Base-by-base conservation (phyloP, 768 basidiomycete genomes). In the Neoboletus subvelutipes region DNA sequence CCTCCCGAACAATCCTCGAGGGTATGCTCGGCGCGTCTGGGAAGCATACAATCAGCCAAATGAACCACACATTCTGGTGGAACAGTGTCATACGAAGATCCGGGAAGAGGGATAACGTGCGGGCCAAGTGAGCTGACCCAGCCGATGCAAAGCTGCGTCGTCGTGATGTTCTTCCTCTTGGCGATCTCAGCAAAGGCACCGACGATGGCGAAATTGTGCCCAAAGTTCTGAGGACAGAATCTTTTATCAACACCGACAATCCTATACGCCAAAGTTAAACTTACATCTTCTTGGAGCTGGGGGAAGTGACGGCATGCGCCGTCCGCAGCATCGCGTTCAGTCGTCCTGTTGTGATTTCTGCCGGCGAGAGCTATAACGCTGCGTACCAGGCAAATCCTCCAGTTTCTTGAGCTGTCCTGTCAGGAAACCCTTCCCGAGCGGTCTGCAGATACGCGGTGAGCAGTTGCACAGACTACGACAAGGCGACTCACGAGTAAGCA, bases 61-160 rank as follows among this genome's bases (percentile, higher is more conserved):
- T 24, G 34, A 12, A n/a, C 17, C 20, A 36, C 26, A n/a, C 22
- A 17, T 20, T 31, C 9, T 3, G 22, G 33, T 3, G 18, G 13
- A 49, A 58, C 6, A 28, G 22, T 55, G 12, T 62, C 74, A 48
- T 65, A 76, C 75, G 75, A 76, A 33, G 76, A 78, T 45, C 82
- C 82, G 6, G 80, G 80, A 20, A 82, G 71, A 2, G 81, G 81
- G 57, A 83, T 78, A 33, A 81, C 75, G 62, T 78, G 74, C 4
- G 67, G 52, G 1, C 78, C 77, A 4, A 74, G 68, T 5, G 74
- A 67, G 15, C 62, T 47, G 12, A 80, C 76, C 78, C 78, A 80
- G 20, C 74, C 77, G 34, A 80, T 72, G 62, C 69, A 70, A 26
- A 80, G 69, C 51, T 80, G 78, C 6, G 70, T 70, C 15, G 77